Base-by-base conservation (phyloP, 768 basidiomycete species). In the Omphalotus guepiniiformis region DNA sequence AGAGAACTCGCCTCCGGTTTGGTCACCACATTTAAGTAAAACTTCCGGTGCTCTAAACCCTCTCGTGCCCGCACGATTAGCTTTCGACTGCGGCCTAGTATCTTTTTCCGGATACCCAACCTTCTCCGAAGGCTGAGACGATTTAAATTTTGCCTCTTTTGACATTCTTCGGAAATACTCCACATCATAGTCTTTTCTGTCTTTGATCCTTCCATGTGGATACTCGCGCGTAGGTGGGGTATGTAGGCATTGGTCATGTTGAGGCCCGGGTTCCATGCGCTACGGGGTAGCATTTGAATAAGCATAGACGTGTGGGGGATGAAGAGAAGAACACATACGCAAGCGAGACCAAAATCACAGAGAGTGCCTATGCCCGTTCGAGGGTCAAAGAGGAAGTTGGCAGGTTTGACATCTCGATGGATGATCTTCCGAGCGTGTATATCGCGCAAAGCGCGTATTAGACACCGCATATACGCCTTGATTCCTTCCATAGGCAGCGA, bases 1-100 rank as follows among this genome's bases (percentile, higher is more conserved):
- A n/a, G n/a, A n/a, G 48, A 25, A 67, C 82, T 52, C 55, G 94
- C 95, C 91, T 52, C 91, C 92, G 7, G 83, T 85, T 66, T 99
- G 96, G 56, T 92, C 87, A 3, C 81, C 81, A 56, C 96, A 99
- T 64, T 98, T 99, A 32, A 99, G 63, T 29, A 99, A 66, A 2
- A 99, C 95, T 58, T 99, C 96, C 0, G 96, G 96, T 1, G 96
- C 93, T 48, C 96, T 81, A 63, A 99, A 99, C 0, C 96, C 96
- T 57, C 96, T 71, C 11, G 96, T 99, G 3, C 96, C 96, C 1
- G 96, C 96, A 39, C 96, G 81, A 60, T 97, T 98, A 2, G 96
- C 93, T 63, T 94, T 94, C 43, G 90, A 87, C 30, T 75, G 71
- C 1, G 90, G 88, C 86, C 91, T 72, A 13, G 74, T 71, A 56